These are phyloP conservation scores for Linnemannia zychae DNA, from an alignment of 192 early-diverging fungal species.

Conservation along the genomic window DNA sequence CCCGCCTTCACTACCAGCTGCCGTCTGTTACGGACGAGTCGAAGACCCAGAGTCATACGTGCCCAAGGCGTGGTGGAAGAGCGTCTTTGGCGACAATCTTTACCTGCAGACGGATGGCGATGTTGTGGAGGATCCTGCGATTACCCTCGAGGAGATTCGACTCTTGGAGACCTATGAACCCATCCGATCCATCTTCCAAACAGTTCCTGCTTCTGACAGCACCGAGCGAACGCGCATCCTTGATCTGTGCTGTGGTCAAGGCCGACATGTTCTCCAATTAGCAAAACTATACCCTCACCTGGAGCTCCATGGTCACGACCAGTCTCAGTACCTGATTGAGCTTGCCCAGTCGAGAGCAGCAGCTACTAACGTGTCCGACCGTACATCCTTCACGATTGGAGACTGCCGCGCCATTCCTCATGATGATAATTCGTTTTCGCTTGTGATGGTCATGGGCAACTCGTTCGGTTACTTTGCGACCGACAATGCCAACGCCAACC, in stretches of 20 bases:
- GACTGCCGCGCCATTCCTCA: conserved; percentile 72
- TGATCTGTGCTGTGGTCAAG: conserved; percentile 81
- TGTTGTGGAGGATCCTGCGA: conserved; percentile 76
- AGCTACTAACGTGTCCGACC: conserved; percentile 19
- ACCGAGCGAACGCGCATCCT: conserved; percentile 52
- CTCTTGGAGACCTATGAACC: conserved; percentile 54
- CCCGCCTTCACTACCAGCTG: not conserved
- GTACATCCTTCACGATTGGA: conserved; percentile 68
- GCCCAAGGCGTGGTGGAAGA: conserved; percentile 72
- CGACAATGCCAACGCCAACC: conserved; percentile 62
- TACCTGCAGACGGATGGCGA: conserved; percentile 79
- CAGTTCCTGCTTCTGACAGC: not conserved
- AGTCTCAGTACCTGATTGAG: conserved; percentile 69
- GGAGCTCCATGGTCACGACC: conserved; percentile 69
- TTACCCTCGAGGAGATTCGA: conserved; percentile 68
- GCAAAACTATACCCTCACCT: conserved; percentile 69
- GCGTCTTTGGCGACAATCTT: conserved; percentile 67
- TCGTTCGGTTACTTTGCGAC: conserved; percentile 76
- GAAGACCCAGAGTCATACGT: conserved; percentile 65
- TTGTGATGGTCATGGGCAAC: conserved; percentile 74
- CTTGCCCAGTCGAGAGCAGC: conserved; percentile 64
- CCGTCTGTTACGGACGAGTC: conserved; percentile 61
- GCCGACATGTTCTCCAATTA: conserved; percentile 69
- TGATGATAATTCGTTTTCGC: conserved; percentile 61
- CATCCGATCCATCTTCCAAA: conserved; percentile 10